Percentiles rank a stretch among this genome's conserved stretches.
Evolutionary conservation across 2,329 filamentous ascomycete genomes (phyloP).

Genomic region (Aspergillus unguis): DNA sequence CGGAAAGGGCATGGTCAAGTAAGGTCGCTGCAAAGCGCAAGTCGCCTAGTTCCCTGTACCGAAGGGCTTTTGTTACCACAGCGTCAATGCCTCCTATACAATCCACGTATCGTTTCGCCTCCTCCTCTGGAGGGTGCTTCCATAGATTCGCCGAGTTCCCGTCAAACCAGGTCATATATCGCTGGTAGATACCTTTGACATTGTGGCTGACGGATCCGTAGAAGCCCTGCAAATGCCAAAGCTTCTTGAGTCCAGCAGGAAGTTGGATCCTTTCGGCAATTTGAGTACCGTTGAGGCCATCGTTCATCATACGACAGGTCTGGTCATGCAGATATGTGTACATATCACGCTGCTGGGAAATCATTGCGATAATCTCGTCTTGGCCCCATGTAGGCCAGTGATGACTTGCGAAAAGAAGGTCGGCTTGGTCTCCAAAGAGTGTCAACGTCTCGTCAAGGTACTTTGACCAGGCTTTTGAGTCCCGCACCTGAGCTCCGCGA

Average conservation of each 20-base stretch:
- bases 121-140: slow-evolving; percentile 35
- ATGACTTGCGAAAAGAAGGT: slow-evolving; percentile 40
- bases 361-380: slow-evolving; percentile 20
- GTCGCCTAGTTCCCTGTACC: slow-evolving; percentile 29
- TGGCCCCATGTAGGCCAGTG: slow-evolving; percentile 44
- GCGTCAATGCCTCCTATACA: slow-evolving; percentile 37
- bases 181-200: slow-evolving; percentile 38
- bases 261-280: slow-evolving; percentile 40
- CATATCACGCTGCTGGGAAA: slow-evolving; percentile 38
- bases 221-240: slow-evolving; percentile 34
- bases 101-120: slow-evolving; percentile 35
- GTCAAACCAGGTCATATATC: slow-evolving; percentile 35
- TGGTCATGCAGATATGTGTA: slow-evolving; percentile 44
- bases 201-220: slow-evolving; percentile 41
- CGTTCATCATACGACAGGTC: slow-evolving; percentile 40
- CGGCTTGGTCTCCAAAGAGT: slow-evolving; percentile 30
- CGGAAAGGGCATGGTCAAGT: slow-evolving; percentile 34
- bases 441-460: slow-evolving; percentile 41
- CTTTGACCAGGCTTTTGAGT: slow-evolving; percentile 40
- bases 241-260: slow-evolving; percentile 29
- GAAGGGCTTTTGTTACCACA: slow-evolving; percentile 29
- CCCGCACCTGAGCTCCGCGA: slow-evolving; percentile 42
- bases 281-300: slow-evolving; percentile 36
- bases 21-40: slow-evolving; percentile 41
- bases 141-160: slow-evolving; percentile 36